phyloP scores from a whole-genome alignment of 2,329 filamentous ascomycete species.

The Magnaporthiopsis poae region DNA sequence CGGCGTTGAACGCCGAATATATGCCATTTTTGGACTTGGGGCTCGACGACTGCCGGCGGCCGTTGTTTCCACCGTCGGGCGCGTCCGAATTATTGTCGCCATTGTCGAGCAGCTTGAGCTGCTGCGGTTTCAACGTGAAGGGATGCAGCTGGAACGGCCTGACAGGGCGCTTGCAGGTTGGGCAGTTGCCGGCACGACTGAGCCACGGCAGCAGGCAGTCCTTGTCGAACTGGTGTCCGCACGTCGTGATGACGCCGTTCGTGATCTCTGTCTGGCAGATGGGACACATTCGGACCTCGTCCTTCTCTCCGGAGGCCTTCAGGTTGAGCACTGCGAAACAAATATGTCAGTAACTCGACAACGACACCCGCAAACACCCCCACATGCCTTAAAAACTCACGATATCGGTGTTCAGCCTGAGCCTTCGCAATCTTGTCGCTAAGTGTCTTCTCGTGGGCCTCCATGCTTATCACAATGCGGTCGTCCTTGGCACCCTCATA shows the following conservation, averaged over 20 bases:
- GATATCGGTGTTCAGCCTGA: constrained; percentile 67
- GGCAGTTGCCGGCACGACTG: constrained; percentile 63
- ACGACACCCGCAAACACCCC: background rate
- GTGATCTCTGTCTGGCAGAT: constrained; percentile 75
- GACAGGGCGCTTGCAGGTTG: constrained; percentile 69
- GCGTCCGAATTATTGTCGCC: background rate
- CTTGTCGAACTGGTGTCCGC: constrained; percentile 86
- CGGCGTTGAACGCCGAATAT: constrained; percentile 65
- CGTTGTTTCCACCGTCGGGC: constrained; percentile 10
- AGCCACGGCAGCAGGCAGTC: constrained; percentile 79
- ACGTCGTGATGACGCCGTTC: constrained; percentile 72
- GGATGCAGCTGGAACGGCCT: constrained; percentile 63
- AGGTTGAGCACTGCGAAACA: constrained; percentile 39
- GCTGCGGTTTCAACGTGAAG: constrained; percentile 71
- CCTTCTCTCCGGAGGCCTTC: constrained; percentile 48
- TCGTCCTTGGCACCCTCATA: constrained; percentile 57
- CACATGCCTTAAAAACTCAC: constrained; percentile 27
- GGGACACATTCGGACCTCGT: constrained; percentile 63
- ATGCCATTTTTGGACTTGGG: constrained; percentile 39
- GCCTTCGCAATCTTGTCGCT: constrained; percentile 49
- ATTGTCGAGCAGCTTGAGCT: constrained; percentile 46
- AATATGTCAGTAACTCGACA: constrained; percentile 13
- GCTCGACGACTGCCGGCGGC: constrained; percentile 13
- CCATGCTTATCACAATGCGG: constrained; percentile 30
- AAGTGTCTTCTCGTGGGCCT: constrained; percentile 39